These are phyloP conservation scores for Polyporus tsugae DNA, from an alignment of 1,284 basidiomycete species.

Conservation along the genomic window DNA sequence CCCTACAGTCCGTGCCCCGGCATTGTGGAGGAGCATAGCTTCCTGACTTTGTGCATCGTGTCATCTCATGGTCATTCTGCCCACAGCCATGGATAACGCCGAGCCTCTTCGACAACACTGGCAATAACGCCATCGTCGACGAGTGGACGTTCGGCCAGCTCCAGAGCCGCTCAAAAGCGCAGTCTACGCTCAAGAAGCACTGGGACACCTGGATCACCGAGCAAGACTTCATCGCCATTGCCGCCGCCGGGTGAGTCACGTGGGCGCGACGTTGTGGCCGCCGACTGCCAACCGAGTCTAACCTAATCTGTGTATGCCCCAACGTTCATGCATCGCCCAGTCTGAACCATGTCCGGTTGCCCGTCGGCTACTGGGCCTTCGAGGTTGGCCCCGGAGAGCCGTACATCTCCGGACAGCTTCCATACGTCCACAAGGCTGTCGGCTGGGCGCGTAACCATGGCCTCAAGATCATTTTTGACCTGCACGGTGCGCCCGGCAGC, in stretches of 20 bases:
- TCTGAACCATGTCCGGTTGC: constrained; percentile 87
- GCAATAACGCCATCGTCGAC: constrained; percentile 74
- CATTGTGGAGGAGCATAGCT: neutral
- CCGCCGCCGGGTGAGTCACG: constrained; percentile 69
- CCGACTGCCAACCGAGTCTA: constrained; percentile 15
- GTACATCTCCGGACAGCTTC: constrained; percentile 82
- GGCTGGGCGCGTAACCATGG: constrained; percentile 81
- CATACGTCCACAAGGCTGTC: constrained; percentile 78
- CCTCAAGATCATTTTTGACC: constrained; percentile 84
- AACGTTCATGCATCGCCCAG: constrained; percentile 45
- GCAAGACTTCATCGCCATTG: constrained; percentile 76
- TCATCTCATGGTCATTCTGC: constrained; percentile 18
- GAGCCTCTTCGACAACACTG: constrained; percentile 85
- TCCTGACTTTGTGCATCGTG: constrained; percentile 9
- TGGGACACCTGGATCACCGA: constrained; percentile 88
- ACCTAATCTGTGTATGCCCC: neutral
- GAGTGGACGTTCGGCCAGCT: constrained; percentile 87
- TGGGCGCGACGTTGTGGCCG: constrained; percentile 29
- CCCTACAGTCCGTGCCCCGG: neutral
- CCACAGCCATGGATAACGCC: constrained; percentile 86
- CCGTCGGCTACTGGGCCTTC: constrained; percentile 94
- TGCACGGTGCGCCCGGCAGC: constrained; percentile 86
- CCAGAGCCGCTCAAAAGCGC: constrained; percentile 60
- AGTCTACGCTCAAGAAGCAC: constrained; percentile 63
- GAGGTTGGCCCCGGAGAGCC: constrained; percentile 84